phyloP scores from a whole-genome alignment of 768 basidiomycete species.

The Auriscalpium microsporum region DNA sequence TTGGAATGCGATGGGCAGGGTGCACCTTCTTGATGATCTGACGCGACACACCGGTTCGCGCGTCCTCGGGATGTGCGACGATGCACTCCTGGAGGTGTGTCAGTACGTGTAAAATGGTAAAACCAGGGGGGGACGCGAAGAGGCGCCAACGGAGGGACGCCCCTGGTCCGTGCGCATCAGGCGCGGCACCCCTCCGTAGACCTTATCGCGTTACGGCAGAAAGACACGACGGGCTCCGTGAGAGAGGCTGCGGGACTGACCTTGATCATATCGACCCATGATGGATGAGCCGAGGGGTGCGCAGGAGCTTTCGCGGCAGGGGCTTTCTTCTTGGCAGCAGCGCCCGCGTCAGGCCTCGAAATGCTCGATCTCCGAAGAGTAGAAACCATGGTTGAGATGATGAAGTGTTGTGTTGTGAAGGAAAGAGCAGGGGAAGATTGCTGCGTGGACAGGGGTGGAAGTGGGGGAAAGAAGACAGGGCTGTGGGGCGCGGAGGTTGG shows the following conservation, averaged over 20 bases:
- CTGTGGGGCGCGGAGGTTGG: no score
- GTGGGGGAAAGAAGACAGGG: not conserved
- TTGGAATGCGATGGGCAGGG: not conserved
- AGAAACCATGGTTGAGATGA: not conserved
- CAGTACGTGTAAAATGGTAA: not conserved
- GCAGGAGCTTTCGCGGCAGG: constrained; percentile 23
- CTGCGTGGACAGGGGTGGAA: not conserved
- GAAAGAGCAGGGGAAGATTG: not conserved
- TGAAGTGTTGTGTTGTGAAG: not conserved
- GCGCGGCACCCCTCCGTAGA: not conserved
- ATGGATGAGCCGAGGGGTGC: constrained; percentile 37
- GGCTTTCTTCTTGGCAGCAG: constrained; percentile 3
- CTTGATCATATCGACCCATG: constrained; percentile 37
- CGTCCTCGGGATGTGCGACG: constrained; percentile 43
- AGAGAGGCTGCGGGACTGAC: constrained; percentile 19
- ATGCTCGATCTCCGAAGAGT: constrained; percentile 5
- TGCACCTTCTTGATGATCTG: constrained; percentile 53
- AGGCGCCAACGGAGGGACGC: not conserved
- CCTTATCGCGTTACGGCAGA: not conserved
- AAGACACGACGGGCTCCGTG: not conserved
- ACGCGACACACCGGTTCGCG: constrained; percentile 63
- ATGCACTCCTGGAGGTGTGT: constrained; percentile 55
- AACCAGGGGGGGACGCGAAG: not conserved
- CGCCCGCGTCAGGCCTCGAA: constrained; percentile 1
- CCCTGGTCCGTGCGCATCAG: not conserved